Evolutionary conservation across 805 yeast genomes (phyloP), one percentile per base, ranked within the genome.

Genomic region (Candida incommunis): DNA sequence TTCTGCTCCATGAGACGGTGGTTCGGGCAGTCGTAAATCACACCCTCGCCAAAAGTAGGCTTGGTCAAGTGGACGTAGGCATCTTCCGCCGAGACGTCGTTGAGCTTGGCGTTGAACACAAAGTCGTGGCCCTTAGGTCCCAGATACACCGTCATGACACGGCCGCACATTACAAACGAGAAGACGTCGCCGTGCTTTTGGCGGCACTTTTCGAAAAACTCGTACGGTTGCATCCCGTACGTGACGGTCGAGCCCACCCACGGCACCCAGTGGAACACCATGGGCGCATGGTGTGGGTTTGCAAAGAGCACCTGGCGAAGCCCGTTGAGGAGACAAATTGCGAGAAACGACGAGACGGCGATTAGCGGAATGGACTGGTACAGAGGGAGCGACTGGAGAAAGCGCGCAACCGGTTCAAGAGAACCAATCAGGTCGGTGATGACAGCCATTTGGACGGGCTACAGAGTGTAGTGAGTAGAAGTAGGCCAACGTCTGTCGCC

Each of bases 91-190:
- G 87, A 80, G 22, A 88, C 97, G 55, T 86, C 95, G 24, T 79
- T 75, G 45, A 82, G 71, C 65, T 84, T 88, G 40, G 95, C 85
- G 64, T 92, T 92, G 54, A 92, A 77, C 41, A 90, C 86, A 61
- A 92, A 88, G 63, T 92, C 98, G 64, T 92, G 96, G 53, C 98
- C 98, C 66, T 84, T 84, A 55, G 97, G 96, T 43, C 97, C 98
- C 56, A 92, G 69, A 60, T 85, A 87, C 46, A 92, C 98, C 3
- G 96, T 88, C 95, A 90, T 86, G 34, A 78, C 81, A 58, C 76
- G 82, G 45, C 98, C 98, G 54, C 92, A 70, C 62, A 92, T 64
- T 50, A 88, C 75, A 59, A 92, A 92, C 22, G 96, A 80, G 60
- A 87, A 92, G 43, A 86, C 84, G 63, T 92, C 96, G 51, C 98